Evolutionary conservation across 1,284 basidiomycete species (phyloP), one percentile per base, ranked within the genome.

Genomic region (Microbotryum intermedium): DNA sequence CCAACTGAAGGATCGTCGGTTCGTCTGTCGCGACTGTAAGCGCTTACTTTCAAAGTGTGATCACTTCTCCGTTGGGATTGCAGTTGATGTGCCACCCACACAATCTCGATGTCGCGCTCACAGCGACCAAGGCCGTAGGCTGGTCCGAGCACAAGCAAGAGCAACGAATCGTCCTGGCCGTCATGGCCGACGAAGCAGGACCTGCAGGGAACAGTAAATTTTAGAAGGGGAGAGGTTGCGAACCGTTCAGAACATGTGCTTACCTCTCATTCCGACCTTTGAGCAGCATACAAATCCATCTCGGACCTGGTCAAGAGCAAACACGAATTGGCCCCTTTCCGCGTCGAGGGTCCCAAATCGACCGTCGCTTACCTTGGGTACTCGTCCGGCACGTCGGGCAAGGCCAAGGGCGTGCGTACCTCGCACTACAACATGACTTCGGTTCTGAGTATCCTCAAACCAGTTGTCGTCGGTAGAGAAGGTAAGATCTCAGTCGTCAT

Each of bases 391-490:
- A 72, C 71, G 1, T 62, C 60, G 21, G 67, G 70, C 4, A 58
- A 64, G 34, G 68, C 69, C 1, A 72, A 72, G 58, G 71, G 71
- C 4, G 71, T 72, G 9, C 57, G 61, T 25, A 71, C 70, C 1
- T 65, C 65, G 6, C 49, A 50, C 11, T 68, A 63, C 56, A 72
- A 72, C 57, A 70, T 71, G 66, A 70, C 67, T 0, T 39, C 34
- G 34, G 34, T 39, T 9, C 18, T 39, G 34, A 39, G 11, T 39
- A 39, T 39, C 10, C 34, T 39, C 34, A 39, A 39, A 18, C 34
- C 34, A 55, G 16, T 25, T n/a, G 46, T 26, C 26, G 20, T 30
- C 26, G 8, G 34, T 30, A 13, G 6, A 16, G 21, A 28, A 20
- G n/a, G 34, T 39, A 16, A 39, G 34, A 16, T 2, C 34, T 43